Evolutionary conservation across 2,329 filamentous ascomycete species (phyloP).

Genomic region (Botrytis elliptica): DNA sequence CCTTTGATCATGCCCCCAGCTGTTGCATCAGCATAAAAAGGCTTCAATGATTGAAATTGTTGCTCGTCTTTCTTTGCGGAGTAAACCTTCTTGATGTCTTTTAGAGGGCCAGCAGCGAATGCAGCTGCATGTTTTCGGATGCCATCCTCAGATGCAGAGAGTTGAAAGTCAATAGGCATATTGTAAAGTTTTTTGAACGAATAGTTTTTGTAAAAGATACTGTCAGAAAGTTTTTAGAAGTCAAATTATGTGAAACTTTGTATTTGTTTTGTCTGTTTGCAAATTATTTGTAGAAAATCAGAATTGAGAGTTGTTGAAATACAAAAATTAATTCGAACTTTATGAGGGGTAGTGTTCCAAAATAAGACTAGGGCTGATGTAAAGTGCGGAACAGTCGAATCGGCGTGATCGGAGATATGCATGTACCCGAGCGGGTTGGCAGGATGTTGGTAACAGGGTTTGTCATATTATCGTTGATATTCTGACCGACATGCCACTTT

Average conservation of each 20-base stretch:
- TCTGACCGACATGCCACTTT: neutral
- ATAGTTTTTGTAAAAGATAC: neutral
- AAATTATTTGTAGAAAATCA: neutral
- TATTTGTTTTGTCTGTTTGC: neutral
- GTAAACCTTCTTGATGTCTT: constrained; percentile 35
- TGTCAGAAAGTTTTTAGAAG: neutral
- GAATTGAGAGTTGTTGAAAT: neutral
- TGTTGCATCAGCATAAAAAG: constrained; percentile 48
- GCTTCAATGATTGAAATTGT: constrained; percentile 49
- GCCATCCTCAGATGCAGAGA: constrained; percentile 35
- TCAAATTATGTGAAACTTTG: neutral
- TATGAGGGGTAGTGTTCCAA: neutral
- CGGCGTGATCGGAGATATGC: neutral
- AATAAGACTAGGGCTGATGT: neutral
- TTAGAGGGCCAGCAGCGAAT: constrained; percentile 36
- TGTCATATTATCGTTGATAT: neutral
- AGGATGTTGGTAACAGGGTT: neutral
- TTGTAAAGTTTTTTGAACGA: neutral
- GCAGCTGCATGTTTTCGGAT: constrained; percentile 35
- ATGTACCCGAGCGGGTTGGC: neutral
- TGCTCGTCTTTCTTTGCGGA: constrained; percentile 31
- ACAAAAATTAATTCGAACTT: neutral
- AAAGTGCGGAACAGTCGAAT: neutral
- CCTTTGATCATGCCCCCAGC: constrained; percentile 48
- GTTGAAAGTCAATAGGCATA: constrained; percentile 37